Conservation (phyloP, 441 rosid genomes). For the Jatropha podagrica region DNA sequence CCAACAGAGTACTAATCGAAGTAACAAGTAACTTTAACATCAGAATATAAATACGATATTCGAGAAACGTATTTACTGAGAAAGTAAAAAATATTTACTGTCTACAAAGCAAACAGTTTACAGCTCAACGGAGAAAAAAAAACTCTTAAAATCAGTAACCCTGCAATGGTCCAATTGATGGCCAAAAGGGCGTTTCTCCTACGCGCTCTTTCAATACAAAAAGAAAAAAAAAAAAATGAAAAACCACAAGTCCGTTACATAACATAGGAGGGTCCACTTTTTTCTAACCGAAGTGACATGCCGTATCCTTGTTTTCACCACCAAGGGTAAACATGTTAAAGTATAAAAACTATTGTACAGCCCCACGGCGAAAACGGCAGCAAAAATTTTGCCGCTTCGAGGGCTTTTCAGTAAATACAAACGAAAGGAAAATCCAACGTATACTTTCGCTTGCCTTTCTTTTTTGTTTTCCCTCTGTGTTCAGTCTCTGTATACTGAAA, state of each 20-base stretch:
- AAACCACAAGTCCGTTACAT: neutral
- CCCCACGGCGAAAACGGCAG: neutral
- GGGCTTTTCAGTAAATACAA: neutral
- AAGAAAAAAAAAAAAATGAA: neutral
- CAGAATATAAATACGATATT: too few species aligned
- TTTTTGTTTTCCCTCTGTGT: neutral
- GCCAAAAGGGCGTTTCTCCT: neutral
- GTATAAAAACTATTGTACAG: neutral
- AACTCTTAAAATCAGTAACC: too few species aligned
- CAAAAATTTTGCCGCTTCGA: slow-evolving; percentile 9
- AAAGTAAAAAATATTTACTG: too few species aligned
- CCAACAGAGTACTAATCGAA: too few species aligned
- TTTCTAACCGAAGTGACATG: neutral
- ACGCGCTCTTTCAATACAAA: neutral
- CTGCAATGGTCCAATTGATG: too few species aligned
- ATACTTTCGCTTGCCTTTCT: neutral
- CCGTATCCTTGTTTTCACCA: too few species aligned
- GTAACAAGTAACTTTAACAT: too few species aligned
- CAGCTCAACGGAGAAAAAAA: too few species aligned
- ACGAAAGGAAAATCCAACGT: slow-evolving; percentile 3
- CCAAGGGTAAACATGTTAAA: neutral
- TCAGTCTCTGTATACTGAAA: too few species aligned
- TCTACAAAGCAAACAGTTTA: too few species aligned
- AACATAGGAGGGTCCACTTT: neutral
- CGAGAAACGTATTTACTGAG: too few species aligned